phyloP scores from a whole-genome alignment of 2,329 filamentous ascomycete genomes.

The Chaetothyriales sp. region DNA sequence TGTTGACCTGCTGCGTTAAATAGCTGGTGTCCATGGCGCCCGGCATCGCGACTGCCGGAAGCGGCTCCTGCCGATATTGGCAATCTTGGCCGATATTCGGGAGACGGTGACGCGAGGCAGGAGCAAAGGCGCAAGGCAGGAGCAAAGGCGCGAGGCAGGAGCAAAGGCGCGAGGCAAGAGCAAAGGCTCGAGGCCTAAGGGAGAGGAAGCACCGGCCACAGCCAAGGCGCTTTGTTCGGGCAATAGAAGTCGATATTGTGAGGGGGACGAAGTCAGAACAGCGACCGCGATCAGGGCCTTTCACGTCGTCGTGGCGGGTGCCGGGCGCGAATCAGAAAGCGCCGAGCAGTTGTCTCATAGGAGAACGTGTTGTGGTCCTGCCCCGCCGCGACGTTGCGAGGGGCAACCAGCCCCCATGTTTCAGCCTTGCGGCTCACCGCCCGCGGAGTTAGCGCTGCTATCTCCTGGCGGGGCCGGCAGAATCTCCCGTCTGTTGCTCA shows the following conservation, averaged over 20 bases:
- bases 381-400: not conserved
- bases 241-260: not conserved
- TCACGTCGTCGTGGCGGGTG: not conserved
- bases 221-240: not conserved
- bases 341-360: not conserved
- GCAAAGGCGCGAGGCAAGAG: not conserved
- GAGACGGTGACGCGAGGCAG: not conserved
- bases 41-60: constrained; percentile 9
- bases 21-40: constrained; percentile 73
- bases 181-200: not conserved
- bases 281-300: not conserved
- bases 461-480: not conserved
- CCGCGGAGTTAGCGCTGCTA: no score
- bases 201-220: not conserved
- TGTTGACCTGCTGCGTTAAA: constrained; percentile 86
- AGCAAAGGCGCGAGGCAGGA: not conserved
- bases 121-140: not conserved
- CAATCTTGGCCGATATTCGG: not conserved
- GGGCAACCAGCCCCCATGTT: not conserved
- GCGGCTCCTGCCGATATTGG: constrained; percentile 4
- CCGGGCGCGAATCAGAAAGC: not conserved
- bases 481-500: not conserved
- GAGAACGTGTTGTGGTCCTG: not conserved
- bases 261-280: not conserved
- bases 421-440: not conserved